These are phyloP conservation scores for Dictyostelium purpureum DNA, from an alignment of 78 protist genomes.

Conservation along the genomic window DNA sequence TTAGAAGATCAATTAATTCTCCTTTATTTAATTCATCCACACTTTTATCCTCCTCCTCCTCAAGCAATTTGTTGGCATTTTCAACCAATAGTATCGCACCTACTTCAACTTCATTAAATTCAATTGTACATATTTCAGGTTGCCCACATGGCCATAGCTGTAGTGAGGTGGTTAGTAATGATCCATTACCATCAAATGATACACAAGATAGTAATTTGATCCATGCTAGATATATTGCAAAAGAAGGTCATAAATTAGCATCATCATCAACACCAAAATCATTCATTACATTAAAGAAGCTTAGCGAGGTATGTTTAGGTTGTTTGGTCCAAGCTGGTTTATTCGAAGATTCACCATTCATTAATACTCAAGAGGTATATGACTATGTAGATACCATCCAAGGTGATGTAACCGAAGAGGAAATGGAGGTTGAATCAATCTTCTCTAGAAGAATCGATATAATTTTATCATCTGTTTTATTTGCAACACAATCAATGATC, in stretches of 20 bases:
- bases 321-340: constrained; percentile 26
- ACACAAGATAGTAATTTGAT: not conserved
- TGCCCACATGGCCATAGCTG: not conserved
- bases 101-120: not conserved
- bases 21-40: constrained; percentile 11
- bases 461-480: not conserved
- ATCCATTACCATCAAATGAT: not conserved
- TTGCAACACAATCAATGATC: constrained; percentile 25
- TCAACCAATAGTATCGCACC: not conserved
- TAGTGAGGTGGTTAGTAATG: not conserved
- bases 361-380: not conserved
- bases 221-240: constrained; percentile 10
- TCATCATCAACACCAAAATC: not conserved
- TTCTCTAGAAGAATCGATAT: constrained; percentile 5
- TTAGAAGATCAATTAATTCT: constrained; percentile 15
- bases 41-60: no score
- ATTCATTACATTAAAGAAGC: constrained; percentile 29
- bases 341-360: constrained; percentile 18
- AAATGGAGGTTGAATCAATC: constrained; percentile 7
- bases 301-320: constrained; percentile 43
- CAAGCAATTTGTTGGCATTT: not conserved
- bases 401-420: constrained; percentile 4
- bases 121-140: not conserved
- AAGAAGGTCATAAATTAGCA: constrained; percentile 24
- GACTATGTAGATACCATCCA: constrained; percentile 11